Percentiles rank a stretch among this genome's conserved stretches.
phyloP scores from a whole-genome alignment of 768 basidiomycete species.

The Auricularia heimuer region DNA sequence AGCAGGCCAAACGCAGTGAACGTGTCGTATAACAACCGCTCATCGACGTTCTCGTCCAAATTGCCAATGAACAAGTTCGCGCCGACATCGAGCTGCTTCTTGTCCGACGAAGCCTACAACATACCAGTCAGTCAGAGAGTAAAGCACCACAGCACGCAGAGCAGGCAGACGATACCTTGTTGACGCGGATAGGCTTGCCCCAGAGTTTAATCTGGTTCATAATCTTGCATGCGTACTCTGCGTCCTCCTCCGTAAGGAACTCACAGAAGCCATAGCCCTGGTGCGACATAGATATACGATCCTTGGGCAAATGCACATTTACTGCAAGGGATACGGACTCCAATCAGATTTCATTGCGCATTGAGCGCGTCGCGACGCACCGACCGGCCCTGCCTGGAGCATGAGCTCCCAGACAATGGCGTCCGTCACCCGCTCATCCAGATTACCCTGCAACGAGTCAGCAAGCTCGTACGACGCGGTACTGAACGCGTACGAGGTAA shows the following conservation, averaged over 20 bases:
- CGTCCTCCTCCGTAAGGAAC: conserved; percentile 97
- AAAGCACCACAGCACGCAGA: neutral
- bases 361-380: conserved; percentile 36
- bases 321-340: conserved; percentile 34
- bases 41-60: conserved; percentile 91
- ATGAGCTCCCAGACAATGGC: conserved; percentile 96
- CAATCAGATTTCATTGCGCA: neutral
- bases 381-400: conserved; percentile 98
- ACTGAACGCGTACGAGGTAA: conserved; percentile 47
- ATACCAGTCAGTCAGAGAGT: conserved; percentile 11
- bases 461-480: neutral
- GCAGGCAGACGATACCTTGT: conserved; percentile 60
- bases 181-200: conserved; percentile 97
- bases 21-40: conserved; percentile 84
- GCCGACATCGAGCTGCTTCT: conserved; percentile 95
- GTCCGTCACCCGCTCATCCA: conserved; percentile 91
- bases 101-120: conserved; percentile 85
- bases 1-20: conserved; percentile 92
- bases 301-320: conserved; percentile 96
- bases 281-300: conserved; percentile 95
- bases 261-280: conserved; percentile 99
- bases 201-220: conserved; percentile 99
- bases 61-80: conserved; percentile 96
- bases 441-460: conserved; percentile 61
- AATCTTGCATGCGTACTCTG: conserved; percentile 99